Evolutionary conservation across 352 stramenopile genomes (phyloP).

Genomic region (Pythium phragmiticola): DNA sequence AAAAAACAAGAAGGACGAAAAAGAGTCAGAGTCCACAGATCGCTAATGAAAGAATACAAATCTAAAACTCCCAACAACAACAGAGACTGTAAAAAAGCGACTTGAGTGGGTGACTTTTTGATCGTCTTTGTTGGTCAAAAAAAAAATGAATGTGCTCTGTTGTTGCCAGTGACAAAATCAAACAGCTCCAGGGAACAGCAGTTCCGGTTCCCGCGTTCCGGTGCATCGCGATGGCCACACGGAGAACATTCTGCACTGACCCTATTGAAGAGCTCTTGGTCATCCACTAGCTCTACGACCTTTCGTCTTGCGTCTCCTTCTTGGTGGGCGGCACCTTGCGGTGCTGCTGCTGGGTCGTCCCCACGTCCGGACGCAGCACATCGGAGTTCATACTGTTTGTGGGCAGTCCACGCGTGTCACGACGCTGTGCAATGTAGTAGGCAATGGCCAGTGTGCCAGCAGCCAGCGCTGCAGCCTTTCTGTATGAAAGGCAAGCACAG

Average conservation of each 20-base stretch:
- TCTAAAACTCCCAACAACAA: too few species aligned
- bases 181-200: not conserved
- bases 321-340: conserved; percentile 20
- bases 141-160: not conserved
- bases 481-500: conserved; percentile 2
- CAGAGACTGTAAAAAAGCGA: not conserved
- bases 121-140: not conserved
- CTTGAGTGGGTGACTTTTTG: not conserved
- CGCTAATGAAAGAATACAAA: not conserved
- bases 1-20: not conserved
- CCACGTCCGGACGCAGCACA: conserved; percentile 20
- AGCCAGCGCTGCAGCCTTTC: conserved; percentile 25
- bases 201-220: not conserved
- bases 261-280: not conserved
- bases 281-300: conserved; percentile 1
- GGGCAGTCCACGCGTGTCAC: conserved; percentile 18
- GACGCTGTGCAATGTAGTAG: conserved; percentile 23
- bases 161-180: not conserved
- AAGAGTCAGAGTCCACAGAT: not conserved
- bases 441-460: conserved; percentile 23
- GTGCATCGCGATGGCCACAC: not conserved
- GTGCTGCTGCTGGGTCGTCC: conserved; percentile 32
- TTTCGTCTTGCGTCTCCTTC: conserved; percentile 13
- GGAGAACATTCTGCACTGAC: conserved; percentile 5
- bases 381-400: conserved; percentile 15